Conservation (phyloP, 768 basidiomycete genomes). For the Cantharellus anzutake region DNA sequence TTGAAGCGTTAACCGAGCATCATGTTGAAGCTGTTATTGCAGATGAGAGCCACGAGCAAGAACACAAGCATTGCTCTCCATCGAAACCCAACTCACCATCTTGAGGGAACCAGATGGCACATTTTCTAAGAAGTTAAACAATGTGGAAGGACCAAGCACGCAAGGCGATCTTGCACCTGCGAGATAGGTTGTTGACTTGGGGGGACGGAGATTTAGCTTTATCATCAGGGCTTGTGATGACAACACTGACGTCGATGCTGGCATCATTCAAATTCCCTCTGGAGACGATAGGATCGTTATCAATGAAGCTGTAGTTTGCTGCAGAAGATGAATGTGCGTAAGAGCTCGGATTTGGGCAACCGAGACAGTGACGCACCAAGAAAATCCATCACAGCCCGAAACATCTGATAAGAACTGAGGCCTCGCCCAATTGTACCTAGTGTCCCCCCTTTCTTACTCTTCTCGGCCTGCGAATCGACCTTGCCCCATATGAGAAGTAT, state of each 20-base stretch:
- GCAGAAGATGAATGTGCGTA: no score
- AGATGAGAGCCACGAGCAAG: neutral
- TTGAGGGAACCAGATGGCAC: conserved; percentile 63
- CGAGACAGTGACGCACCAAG: conserved; percentile 32
- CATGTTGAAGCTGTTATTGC: conserved; percentile 39
- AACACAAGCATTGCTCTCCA: neutral
- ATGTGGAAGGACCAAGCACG: conserved; percentile 63
- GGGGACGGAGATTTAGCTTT: no score
- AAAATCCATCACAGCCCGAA: conserved; percentile 70
- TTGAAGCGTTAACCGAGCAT: conserved; percentile 58
- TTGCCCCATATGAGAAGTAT: conserved; percentile 30
- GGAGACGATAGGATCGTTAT: no score
- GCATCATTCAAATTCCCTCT: no score
- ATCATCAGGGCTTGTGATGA: no score
- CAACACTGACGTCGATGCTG: no score
- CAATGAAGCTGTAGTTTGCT: no score
- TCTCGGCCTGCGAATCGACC: conserved; percentile 37
- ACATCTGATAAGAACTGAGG: conserved; percentile 77
- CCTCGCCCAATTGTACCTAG: conserved; percentile 50
- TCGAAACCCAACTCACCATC: conserved; percentile 29
- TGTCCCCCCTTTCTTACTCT: conserved; percentile 12
- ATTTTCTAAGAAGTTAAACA: conserved; percentile 55
- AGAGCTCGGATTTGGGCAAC: neutral
- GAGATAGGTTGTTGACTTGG: no score
- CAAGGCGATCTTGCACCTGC: conserved; percentile 21